Evolutionary conservation across 352 stramenopile species (phyloP).

Genomic region (Globisporangium mamillatum): DNA sequence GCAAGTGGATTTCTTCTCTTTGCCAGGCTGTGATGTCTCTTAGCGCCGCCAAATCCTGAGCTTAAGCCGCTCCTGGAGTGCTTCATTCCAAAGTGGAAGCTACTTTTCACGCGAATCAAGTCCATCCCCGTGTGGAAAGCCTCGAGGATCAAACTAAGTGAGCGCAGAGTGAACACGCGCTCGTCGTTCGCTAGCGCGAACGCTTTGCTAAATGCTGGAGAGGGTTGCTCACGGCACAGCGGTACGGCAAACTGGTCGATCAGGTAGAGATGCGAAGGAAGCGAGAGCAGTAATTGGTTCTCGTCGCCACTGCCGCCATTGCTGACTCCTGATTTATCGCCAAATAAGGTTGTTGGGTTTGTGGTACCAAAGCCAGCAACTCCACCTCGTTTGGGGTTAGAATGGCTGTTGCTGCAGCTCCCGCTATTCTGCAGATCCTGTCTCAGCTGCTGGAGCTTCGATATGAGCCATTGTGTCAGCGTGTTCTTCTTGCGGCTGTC

Average conservation of each 20-base stretch:
- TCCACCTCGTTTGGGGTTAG: neutral
- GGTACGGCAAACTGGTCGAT: slow-evolving; percentile 21
- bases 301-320: slow-evolving; percentile 2
- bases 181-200: slow-evolving; percentile 14
- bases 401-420: neutral
- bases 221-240: slow-evolving; percentile 16
- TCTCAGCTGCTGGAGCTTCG: slow-evolving; percentile 37
- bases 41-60: neutral
- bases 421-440: slow-evolving; percentile 27
- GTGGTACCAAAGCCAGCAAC: neutral
- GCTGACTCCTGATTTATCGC: neutral
- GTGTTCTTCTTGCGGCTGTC: slow-evolving; percentile 22
- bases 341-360: neutral
- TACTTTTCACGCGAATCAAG: slow-evolving; percentile 27
- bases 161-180: slow-evolving; percentile 20
- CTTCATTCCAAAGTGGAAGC: slow-evolving; percentile 22
- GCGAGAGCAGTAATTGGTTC: slow-evolving; percentile 23
- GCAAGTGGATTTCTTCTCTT: neutral
- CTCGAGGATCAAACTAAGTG: slow-evolving; percentile 24
- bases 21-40: neutral
- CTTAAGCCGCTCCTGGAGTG: slow-evolving; percentile 1
- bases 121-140: slow-evolving; percentile 21
- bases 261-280: slow-evolving; percentile 29
- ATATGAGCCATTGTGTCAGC: slow-evolving; percentile 30
- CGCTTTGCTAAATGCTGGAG: slow-evolving; percentile 1